Evolutionary conservation across 495 filamentous ascomycete genomes (phyloP).

Genomic region (Penicillium egyptiacum): DNA sequence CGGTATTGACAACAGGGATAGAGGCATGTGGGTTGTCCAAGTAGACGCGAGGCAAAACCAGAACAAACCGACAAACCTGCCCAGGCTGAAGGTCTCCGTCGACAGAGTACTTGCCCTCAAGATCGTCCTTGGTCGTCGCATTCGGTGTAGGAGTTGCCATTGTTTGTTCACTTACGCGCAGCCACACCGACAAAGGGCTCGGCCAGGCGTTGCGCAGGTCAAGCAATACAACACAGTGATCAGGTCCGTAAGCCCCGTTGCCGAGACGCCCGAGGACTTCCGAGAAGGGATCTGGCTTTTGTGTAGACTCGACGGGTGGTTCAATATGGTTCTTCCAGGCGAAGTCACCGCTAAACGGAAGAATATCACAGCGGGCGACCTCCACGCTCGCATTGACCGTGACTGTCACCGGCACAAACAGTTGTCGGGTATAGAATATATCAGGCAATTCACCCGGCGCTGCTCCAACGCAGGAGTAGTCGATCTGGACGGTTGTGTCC

Average conservation of each 20-base stretch:
- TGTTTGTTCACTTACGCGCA: slow-evolving; percentile 52
- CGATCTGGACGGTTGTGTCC: slow-evolving; percentile 76
- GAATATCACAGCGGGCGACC: slow-evolving; percentile 71
- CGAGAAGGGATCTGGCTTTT: slow-evolving; percentile 32
- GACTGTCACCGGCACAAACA: slow-evolving; percentile 77
- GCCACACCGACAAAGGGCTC: slow-evolving; percentile 59
- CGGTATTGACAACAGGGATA: slow-evolving; percentile 76
- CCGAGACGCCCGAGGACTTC: slow-evolving; percentile 44
- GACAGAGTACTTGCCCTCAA: slow-evolving; percentile 43
- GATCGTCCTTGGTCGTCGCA: slow-evolving; percentile 11
- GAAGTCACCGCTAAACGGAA: slow-evolving; percentile 64
- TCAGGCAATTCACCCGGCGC: slow-evolving; percentile 62
- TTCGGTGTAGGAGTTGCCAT: slow-evolving; percentile 1
- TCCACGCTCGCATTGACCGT: slow-evolving; percentile 91
- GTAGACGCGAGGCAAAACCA: slow-evolving; percentile 75
- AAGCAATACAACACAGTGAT: slow-evolving; percentile 76
- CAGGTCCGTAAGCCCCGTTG: slow-evolving; percentile 45
- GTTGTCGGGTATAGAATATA: slow-evolving; percentile 79
- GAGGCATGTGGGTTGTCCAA: slow-evolving; percentile 71
- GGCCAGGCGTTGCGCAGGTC: slow-evolving; percentile 91
- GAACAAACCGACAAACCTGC: slow-evolving; percentile 71
- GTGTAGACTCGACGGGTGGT: slow-evolving; percentile 10
- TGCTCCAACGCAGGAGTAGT: slow-evolving; percentile 72
- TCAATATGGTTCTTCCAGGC: slow-evolving; percentile 49
- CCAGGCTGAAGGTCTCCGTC: slow-evolving; percentile 70